Evolutionary conservation across 768 basidiomycete genomes (phyloP), one percentile per base, ranked within the genome.

Genomic region (Rubroboletus satanas): DNA sequence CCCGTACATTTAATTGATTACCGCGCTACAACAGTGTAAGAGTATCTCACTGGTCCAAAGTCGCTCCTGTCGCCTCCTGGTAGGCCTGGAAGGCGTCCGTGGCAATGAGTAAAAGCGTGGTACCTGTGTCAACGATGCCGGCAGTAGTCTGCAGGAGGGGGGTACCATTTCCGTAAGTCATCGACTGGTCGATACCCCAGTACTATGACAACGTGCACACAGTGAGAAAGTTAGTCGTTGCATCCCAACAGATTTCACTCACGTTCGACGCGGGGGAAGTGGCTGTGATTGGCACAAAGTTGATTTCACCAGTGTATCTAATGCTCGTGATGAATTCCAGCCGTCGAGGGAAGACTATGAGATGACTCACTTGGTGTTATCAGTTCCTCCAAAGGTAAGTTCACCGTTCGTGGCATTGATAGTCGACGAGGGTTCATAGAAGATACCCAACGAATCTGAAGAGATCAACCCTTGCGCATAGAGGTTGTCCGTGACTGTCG

Each of bases 401-500:
- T 83, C 81, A 45, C 83, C 83, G 57, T 84, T 83, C 32, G 71
- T 59, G 11, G 67, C 64, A 11, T 61, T 54, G 4, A 59, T 43
- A 9, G 61, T 48, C 1, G 78, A 78, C 5, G 79, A 77, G 14
- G 82, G 83, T 53, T 73, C 65, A 60, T 77, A 84, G 48, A 73
- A 83, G 62, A 83, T 79, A 5, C 79, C 80, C 51, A 84, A 70
- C 4, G 74, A 72, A 57, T 80, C 68, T 12, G 69, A 59, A 14
- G 73, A 45, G 56, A 85, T 83, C 3, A 66, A 67, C 10, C 78
- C 77, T 62, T 81, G 74, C 10, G 67, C 35, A 66, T 73, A 79
- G 12, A 83, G 74, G 65, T 79, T 84, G 69, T 83, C 78, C n/a
- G 77, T 81, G 17, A 85, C 77, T 11, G 83, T 84, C 9, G 81